Evolutionary conservation across 768 basidiomycete genomes (phyloP), one percentile per base, ranked within the genome.

Genomic region (Boletus speciosus): DNA sequence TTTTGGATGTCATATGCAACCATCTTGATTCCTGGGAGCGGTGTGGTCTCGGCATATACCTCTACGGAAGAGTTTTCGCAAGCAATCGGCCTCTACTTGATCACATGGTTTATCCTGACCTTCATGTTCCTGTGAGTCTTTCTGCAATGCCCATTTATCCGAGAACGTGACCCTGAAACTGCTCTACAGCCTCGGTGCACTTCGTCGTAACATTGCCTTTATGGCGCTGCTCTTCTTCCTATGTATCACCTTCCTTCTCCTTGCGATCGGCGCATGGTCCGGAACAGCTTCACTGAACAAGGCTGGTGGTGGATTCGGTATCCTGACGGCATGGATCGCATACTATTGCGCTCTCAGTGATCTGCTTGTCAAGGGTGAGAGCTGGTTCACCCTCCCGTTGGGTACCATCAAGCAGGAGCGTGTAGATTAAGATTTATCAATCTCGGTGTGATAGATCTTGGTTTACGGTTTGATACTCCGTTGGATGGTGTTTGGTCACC

Each of bases 1-100:
- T 94, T 93, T 78, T 94, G 91, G 91, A 74, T 93, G 73, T 90
- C 90, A 5, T 93, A 82, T 46, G 89, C 82, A 5, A 75, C 81
- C 0, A 83, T 94, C 61, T 70, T 86, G 64, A 78, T 90, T 44
- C 92, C 92, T 2, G 77, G 79, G 27, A 80, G 79, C 5, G 90
- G 90, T 14, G 77, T 93, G 43, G 11, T 60, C 5, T 66, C 75
- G 0, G 80, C 90, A 0, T 93, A 85, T 63, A 46, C 60, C 0
- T 48, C 57, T 0, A 47, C 50, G 0, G 61, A 64, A 0, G 78
- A 84, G 61, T 65, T 86, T 12, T 45, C 61, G 6, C 77, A 79
- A 45, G 90, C 88, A 0, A 61, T 93, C 12, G 90, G 86, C 3
- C 85, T 93, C 54, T 93, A 81, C 72, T 76, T 93, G 25, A 75